Conservation (phyloP, 2,329 filamentous ascomycete genomes). For the Byssothecium circinans region DNA sequence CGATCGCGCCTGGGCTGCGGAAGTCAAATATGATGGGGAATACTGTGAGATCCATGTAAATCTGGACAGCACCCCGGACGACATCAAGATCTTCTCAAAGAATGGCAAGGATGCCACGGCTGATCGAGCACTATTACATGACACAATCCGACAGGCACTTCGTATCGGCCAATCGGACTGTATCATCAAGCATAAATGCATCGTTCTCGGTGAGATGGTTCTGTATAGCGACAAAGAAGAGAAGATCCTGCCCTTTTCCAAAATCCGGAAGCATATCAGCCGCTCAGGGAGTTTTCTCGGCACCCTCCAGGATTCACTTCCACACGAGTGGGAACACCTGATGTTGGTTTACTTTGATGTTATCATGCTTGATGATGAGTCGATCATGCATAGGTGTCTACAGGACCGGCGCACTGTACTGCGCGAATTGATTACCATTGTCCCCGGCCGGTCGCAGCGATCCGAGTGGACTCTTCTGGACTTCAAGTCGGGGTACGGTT, state of each 20-base stretch:
- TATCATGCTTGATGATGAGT: conserved; percentile 58
- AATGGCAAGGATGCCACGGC: conserved; percentile 85
- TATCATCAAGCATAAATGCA: conserved; percentile 65
- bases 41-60: conserved; percentile 77
- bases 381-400: conserved; percentile 57
- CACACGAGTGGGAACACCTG: conserved; percentile 58
- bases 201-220: conserved; percentile 81
- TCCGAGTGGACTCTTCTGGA: conserved; percentile 69
- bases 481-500: conserved; percentile 52
- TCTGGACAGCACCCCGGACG: conserved; percentile 55
- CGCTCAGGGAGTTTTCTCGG: conserved; percentile 72
- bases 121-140: conserved; percentile 65
- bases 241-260: conserved; percentile 74
- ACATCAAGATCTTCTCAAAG: conserved; percentile 85
- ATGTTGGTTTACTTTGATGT: conserved; percentile 66
- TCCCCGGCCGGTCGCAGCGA: conserved; percentile 66
- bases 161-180: conserved; percentile 62
- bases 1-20: conserved; percentile 67
- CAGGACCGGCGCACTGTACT: conserved; percentile 64
- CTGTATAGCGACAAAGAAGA: conserved; percentile 70
- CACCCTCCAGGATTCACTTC: conserved; percentile 66
- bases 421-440: conserved; percentile 55
- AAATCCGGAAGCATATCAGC: conserved; percentile 77
- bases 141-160: conserved; percentile 64
- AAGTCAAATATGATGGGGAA: conserved; percentile 76